phyloP scores from a whole-genome alignment of 2,329 filamentous ascomycete genomes.

The Sclerotinia nivalis region DNA sequence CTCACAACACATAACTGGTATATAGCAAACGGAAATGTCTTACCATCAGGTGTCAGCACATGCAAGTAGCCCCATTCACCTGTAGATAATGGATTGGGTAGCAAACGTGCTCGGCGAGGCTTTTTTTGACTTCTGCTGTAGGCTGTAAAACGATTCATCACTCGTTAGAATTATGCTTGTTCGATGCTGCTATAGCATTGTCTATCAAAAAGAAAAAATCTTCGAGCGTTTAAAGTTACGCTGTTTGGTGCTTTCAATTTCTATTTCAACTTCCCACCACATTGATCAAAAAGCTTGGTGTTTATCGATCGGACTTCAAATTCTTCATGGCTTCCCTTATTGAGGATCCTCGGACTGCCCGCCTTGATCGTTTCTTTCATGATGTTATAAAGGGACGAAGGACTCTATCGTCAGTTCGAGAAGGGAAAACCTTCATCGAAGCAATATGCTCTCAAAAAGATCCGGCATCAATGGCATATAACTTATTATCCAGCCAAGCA shows the following conservation, averaged over 20 bases:
- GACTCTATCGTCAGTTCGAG: conserved; percentile 42
- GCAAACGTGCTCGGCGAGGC: conserved; percentile 1
- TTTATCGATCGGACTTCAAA: background rate
- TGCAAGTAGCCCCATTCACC: background rate
- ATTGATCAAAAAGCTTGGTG: background rate
- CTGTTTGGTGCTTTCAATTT: background rate
- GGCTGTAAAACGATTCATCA: background rate
- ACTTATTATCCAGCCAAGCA: conserved; percentile 42
- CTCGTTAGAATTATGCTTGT: background rate
- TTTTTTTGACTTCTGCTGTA: background rate
- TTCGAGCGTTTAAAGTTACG: background rate
- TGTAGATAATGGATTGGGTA: background rate
- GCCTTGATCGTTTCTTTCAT: conserved; percentile 45
- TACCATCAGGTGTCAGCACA: background rate
- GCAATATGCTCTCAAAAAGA: conserved; percentile 48
- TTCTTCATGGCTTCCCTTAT: conserved; percentile 4
- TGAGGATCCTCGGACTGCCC: conserved; percentile 28
- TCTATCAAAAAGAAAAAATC: background rate
- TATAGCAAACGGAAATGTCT: background rate
- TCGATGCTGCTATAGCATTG: background rate
- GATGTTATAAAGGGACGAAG: conserved; percentile 45
- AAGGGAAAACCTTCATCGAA: conserved; percentile 51
- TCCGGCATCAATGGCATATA: conserved; percentile 45
- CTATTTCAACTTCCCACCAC: background rate
- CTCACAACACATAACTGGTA: too few species aligned